These are phyloP conservation scores for Suhomyces vadensis DNA, from an alignment of 805 yeast genomes.

Conservation along the genomic window DNA sequence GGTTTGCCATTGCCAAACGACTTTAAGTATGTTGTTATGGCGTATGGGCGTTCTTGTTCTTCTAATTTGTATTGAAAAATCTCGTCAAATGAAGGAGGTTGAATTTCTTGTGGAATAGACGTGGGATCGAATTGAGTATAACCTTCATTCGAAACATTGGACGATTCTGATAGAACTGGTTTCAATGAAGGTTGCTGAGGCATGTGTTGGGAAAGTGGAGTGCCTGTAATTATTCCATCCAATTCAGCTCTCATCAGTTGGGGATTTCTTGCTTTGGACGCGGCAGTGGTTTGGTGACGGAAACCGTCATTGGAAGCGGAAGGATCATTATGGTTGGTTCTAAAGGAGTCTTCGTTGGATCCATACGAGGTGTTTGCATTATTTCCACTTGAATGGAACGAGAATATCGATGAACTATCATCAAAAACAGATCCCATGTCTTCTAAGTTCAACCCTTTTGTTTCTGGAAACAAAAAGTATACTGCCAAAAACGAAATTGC, in stretches of 20 bases:
- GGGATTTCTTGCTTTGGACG: constrained; percentile 46
- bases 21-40: neutral
- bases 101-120: constrained; percentile 30
- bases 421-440: constrained; percentile 92
- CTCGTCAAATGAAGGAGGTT: constrained; percentile 35
- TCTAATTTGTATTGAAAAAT: constrained; percentile 26
- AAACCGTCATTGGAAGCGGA: constrained; percentile 16
- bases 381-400: constrained; percentile 37
- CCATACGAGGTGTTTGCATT: constrained; percentile 11
- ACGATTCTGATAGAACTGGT: constrained; percentile 23
- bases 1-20: neutral
- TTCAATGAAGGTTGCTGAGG: constrained; percentile 12
- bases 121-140: constrained; percentile 5
- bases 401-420: constrained; percentile 48
- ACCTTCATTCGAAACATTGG: constrained; percentile 12
- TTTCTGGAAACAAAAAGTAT: constrained; percentile 77
- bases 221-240: constrained; percentile 34
- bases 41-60: constrained; percentile 16
- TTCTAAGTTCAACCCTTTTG: constrained; percentile 83
- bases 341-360: neutral
- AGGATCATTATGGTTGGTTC: constrained; percentile 1
- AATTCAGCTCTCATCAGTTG: constrained; percentile 31
- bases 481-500: constrained; percentile 72
- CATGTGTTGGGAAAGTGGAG: constrained; percentile 17
- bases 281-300: constrained; percentile 30